Evolutionary conservation across 768 basidiomycete species (phyloP).

Genomic region (Lentinula edodes): DNA sequence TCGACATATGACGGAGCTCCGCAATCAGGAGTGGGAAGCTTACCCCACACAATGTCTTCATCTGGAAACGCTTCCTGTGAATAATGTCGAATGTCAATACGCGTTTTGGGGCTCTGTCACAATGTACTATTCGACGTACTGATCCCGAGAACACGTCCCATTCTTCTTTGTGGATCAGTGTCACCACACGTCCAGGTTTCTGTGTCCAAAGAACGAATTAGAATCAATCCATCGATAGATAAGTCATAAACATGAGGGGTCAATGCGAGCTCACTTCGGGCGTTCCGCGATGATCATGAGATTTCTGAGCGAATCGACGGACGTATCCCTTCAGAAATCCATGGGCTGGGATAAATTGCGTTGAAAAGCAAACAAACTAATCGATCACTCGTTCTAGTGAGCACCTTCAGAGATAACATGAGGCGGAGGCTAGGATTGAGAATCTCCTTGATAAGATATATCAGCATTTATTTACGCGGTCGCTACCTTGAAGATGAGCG

Average conservation of each 20-base stretch:
- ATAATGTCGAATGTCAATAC: no score
- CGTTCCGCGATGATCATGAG: conserved; percentile 91
- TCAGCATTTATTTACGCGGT: no score
- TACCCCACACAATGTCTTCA: conserved; percentile 84
- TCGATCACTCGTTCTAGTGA: background rate
- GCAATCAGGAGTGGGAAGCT: conserved; percentile 11
- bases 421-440: conserved; percentile 62
- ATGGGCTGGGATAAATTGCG: conserved; percentile 35
- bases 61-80: conserved; percentile 61
- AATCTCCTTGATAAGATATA: background rate
- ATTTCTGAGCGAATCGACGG: conserved; percentile 84
- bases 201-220: conserved; percentile 18
- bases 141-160: conserved; percentile 75
- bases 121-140: conserved; percentile 25
- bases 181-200: conserved; percentile 88
- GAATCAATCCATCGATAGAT: background rate
- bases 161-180: conserved; percentile 80
- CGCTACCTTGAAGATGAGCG: conserved; percentile 83
- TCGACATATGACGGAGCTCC: background rate
- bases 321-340: conserved; percentile 91
- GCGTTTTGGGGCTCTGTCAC: background rate
- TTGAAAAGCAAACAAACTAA: no score
- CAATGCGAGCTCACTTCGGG: conserved; percentile 48
- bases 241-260: no score
- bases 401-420: conserved; percentile 67